phyloP scores from a whole-genome alignment of 257 asterid species.

The Fraxinus pennsylvanica region DNA sequence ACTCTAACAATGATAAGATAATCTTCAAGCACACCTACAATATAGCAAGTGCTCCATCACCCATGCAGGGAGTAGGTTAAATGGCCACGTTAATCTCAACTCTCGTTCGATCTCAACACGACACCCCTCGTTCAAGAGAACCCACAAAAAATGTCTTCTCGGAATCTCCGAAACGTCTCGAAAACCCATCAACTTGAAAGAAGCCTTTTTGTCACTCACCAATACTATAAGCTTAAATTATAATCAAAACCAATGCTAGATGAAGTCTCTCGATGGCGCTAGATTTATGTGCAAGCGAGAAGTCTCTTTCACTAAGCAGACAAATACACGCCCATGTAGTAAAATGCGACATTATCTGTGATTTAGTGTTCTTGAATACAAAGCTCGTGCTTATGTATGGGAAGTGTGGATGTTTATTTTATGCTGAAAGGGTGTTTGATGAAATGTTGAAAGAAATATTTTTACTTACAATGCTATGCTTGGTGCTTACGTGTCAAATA shows the following conservation, averaged over 20 bases:
- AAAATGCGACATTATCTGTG: conserved; percentile 40
- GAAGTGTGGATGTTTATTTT: conserved; percentile 52
- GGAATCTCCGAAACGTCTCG: conserved; percentile 13
- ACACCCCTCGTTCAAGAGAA: conserved; percentile 22
- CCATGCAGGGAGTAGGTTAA: neutral
- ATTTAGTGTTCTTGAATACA: conserved; percentile 56
- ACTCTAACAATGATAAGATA: neutral
- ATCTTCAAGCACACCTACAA: neutral
- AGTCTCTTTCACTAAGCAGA: conserved; percentile 43
- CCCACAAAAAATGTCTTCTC: conserved; percentile 18
- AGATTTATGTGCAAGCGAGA: conserved; percentile 52
- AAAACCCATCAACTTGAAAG: conserved; percentile 33
- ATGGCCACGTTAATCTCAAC: conserved; percentile 43
- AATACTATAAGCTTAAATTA: conserved; percentile 17
- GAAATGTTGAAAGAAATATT: conserved; percentile 59
- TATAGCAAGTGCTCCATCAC: neutral
- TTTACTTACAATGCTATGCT: conserved; percentile 81
- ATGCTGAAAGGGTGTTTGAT: conserved; percentile 66
- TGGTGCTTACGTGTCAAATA: conserved; percentile 62
- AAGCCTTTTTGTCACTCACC: conserved; percentile 38
- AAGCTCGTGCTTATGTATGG: conserved; percentile 70
- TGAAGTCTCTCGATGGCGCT: conserved; percentile 55
- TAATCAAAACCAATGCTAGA: conserved; percentile 36
- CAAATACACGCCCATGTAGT: conserved; percentile 64
- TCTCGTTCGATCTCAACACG: conserved; percentile 33